phyloP scores from a whole-genome alignment of 75 land plant species.

The Sequoiadendron giganteum region DNA sequence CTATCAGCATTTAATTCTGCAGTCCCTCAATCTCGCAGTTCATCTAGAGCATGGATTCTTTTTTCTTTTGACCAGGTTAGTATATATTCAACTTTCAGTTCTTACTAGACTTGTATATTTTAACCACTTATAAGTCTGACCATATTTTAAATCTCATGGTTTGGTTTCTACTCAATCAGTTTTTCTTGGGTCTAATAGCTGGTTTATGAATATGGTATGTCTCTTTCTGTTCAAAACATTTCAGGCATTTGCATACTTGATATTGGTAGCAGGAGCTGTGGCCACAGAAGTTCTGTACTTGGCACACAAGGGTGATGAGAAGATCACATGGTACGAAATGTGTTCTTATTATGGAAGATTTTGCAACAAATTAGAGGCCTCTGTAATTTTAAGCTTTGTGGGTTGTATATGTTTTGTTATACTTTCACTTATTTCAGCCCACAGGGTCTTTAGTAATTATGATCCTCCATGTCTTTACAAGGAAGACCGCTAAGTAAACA shows the following conservation, averaged over 20 bases:
- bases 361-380: conserved; percentile 48
- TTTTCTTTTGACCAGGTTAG: conserved; percentile 61
- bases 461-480: conserved; percentile 32
- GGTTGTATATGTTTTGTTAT: conserved; percentile 37
- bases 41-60: conserved; percentile 45
- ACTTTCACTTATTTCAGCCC: conserved; percentile 61
- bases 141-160: not conserved
- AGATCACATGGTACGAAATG: conserved; percentile 56
- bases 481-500: not conserved
- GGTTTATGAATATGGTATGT: not conserved
- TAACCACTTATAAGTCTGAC: not conserved
- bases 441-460: conserved; percentile 60
- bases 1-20: conserved; percentile 45
- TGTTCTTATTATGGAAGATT: conserved; percentile 50
- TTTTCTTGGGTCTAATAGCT: not conserved
- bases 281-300: conserved; percentile 68
- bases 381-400: conserved; percentile 49
- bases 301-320: conserved; percentile 55
- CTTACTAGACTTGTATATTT: not conserved
- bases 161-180: not conserved
- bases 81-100: not conserved
- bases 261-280: conserved; percentile 60
- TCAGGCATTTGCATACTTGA: conserved; percentile 64
- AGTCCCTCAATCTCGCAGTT: conserved; percentile 25
- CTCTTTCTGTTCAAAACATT: not conserved